phyloP scores from a whole-genome alignment of 163 green algal species.

The Coccomyxa subellipsoidea region DNA sequence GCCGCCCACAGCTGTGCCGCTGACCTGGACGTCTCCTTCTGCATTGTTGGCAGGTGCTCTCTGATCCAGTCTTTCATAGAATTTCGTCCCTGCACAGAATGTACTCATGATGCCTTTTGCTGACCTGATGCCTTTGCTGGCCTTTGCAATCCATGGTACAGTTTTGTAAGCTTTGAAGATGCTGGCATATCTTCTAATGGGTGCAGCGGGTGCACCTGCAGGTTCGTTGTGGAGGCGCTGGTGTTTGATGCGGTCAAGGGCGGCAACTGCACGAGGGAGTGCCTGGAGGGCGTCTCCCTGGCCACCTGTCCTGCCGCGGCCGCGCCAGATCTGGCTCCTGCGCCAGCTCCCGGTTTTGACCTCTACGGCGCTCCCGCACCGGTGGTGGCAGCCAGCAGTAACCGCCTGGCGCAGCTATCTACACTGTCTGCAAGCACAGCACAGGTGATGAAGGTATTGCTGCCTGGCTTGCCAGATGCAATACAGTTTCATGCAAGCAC shows the following conservation, averaged over 20 bases:
- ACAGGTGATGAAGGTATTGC: too few species aligned
- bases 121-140: not conserved
- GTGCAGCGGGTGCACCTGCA: not conserved
- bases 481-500: too few species aligned
- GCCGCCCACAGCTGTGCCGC: not conserved
- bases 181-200: not conserved
- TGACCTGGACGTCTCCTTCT: conserved; percentile 10
- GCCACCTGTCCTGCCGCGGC: not conserved
- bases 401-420: not conserved
- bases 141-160: too few species aligned
- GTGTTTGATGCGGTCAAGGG: not conserved
- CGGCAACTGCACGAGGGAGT: not conserved
- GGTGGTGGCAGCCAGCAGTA: not conserved
- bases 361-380: not conserved
- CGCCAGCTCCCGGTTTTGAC: not conserved
- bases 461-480: too few species aligned
- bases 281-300: not conserved
- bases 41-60: conserved; percentile 2
- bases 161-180: not conserved
- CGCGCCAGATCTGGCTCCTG: not conserved
- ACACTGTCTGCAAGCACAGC: too few species aligned
- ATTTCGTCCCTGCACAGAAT: not conserved
- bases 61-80: not conserved
- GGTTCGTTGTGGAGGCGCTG: not conserved
- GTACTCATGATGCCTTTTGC: too few species aligned